phyloP scores from a whole-genome alignment of 2,329 filamentous ascomycete genomes.

The Pochonia chlamydosporia region DNA sequence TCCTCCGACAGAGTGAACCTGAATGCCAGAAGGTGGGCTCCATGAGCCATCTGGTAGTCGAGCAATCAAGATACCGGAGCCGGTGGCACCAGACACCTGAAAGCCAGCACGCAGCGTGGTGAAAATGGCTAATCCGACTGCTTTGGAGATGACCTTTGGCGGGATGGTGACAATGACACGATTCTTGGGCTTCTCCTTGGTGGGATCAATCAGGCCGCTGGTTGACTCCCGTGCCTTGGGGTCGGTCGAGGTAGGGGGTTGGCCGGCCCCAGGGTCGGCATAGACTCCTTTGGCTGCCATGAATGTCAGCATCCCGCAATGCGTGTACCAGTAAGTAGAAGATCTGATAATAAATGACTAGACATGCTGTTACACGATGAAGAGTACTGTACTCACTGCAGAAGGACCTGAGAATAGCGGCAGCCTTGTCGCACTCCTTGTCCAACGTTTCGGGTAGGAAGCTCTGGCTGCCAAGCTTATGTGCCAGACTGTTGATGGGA shows the following conservation, averaged over 20 bases:
- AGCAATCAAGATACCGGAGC: slow-evolving; percentile 59
- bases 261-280: slow-evolving; percentile 26
- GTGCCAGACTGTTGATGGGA: slow-evolving; percentile 75
- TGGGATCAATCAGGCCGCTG: slow-evolving; percentile 23
- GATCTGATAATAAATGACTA: no score
- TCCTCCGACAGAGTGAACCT: slow-evolving; percentile 72
- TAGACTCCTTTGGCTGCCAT: slow-evolving; percentile 47
- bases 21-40: slow-evolving; percentile 77
- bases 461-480: slow-evolving; percentile 76
- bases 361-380: no score
- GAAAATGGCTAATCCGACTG: slow-evolving; percentile 66
- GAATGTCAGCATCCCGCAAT: not conserved
- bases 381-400: slow-evolving; percentile 55
- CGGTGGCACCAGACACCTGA: slow-evolving; percentile 60
- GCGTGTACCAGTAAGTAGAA: not conserved
- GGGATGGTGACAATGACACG: slow-evolving; percentile 49
- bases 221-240: slow-evolving; percentile 22
- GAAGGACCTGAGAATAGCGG: slow-evolving; percentile 76
- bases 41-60: slow-evolving; percentile 61
- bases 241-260: slow-evolving; percentile 24
- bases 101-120: slow-evolving; percentile 63
- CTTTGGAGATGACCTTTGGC: slow-evolving; percentile 55
- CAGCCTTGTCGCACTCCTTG: slow-evolving; percentile 87
- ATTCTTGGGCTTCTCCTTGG: slow-evolving; percentile 35
- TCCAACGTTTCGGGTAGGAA: slow-evolving; percentile 84